A percentile compares a stretch with the other conserved stretches of the same genome.
These are phyloP conservation scores for Geotrichum armillariae DNA, from an alignment of 1,139 yeast species.

Conservation along the genomic window DNA sequence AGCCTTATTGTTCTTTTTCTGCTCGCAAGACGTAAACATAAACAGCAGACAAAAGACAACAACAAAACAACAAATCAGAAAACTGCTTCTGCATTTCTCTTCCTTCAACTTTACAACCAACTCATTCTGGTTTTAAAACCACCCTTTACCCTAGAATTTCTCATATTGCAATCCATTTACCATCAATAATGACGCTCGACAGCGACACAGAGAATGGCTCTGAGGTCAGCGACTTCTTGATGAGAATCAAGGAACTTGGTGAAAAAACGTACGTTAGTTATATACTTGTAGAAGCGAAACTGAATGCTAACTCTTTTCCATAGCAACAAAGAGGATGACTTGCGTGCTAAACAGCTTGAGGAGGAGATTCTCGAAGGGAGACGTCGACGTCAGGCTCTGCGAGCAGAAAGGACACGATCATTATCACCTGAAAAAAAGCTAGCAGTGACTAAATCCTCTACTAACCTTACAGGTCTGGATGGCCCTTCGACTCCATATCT, in stretches of 20 bases:
- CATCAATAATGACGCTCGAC: slow-evolving; percentile 8
- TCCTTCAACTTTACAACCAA: too few relatives aligned
- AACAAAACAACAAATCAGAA: too few relatives aligned
- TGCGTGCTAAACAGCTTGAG: slow-evolving; percentile 38
- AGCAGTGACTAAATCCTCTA: slow-evolving; percentile 6
- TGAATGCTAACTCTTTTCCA: neutral
- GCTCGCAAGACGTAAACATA: too few relatives aligned
- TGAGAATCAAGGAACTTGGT: slow-evolving; percentile 39
- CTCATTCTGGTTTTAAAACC: too few relatives aligned
- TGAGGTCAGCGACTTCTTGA: slow-evolving; percentile 40
- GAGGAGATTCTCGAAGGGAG: slow-evolving; percentile 38
- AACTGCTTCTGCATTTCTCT: too few relatives aligned
- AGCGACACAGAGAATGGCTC: slow-evolving; percentile 17
- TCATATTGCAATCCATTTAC: neutral
- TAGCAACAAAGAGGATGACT: slow-evolving; percentile 40
- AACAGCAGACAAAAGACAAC: too few relatives aligned
- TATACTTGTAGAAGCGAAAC: neutral
- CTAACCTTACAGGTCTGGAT: slow-evolving; percentile 1
- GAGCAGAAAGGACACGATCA: slow-evolving; percentile 35
- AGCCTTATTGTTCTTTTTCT: too few relatives aligned
- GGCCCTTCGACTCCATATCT: slow-evolving; percentile 12
- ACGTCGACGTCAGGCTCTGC: slow-evolving; percentile 34
- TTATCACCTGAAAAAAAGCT: slow-evolving; percentile 30
- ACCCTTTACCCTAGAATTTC: too few relatives aligned
- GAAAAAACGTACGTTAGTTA: slow-evolving; percentile 34